phyloP scores from a whole-genome alignment of 2,329 filamentous ascomycete genomes.

The Penicillium oxalicum region DNA sequence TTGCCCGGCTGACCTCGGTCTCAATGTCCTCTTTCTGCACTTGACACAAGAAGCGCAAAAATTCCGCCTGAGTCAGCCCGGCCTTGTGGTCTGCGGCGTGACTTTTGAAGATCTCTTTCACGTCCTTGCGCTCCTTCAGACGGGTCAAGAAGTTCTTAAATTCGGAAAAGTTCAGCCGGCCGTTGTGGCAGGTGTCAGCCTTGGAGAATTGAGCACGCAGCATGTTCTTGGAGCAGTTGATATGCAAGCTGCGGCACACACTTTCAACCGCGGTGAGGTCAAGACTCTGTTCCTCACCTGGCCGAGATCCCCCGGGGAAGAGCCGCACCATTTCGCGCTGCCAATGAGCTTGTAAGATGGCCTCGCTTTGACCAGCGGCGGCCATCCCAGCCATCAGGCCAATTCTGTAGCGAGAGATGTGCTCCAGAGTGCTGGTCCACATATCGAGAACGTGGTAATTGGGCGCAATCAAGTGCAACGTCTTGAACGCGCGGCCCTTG shows the following conservation, averaged over 20 bases:
- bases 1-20: constrained; percentile 54
- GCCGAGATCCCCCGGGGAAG: constrained; percentile 39
- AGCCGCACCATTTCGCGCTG: constrained; percentile 71
- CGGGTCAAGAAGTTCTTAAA: constrained; percentile 78
- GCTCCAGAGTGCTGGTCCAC: constrained; percentile 80
- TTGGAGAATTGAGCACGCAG: constrained; percentile 67
- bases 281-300: constrained; percentile 62
- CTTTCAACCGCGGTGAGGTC: constrained; percentile 73
- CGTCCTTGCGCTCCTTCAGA: constrained; percentile 78
- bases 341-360: constrained; percentile 80
- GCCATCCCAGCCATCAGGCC: constrained; percentile 86
- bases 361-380: constrained; percentile 67
- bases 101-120: constrained; percentile 65
- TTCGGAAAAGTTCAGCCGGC: constrained; percentile 67
- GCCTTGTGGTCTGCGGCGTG: constrained; percentile 53
- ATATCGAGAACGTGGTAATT: constrained; percentile 64
- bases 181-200: constrained; percentile 60
- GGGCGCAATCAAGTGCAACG: constrained; percentile 79
- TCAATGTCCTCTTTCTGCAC: constrained; percentile 72
- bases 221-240: constrained; percentile 74
- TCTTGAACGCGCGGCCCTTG: constrained; percentile 65
- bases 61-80: constrained; percentile 66
- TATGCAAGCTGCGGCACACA: constrained; percentile 83
- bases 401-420: constrained; percentile 77
- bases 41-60: constrained; percentile 66